Percentiles rank a stretch among this genome's conserved stretches.
Evolutionary conservation across 306 rosid genomes (phyloP).

Genomic region (Fragaria vesca): DNA sequence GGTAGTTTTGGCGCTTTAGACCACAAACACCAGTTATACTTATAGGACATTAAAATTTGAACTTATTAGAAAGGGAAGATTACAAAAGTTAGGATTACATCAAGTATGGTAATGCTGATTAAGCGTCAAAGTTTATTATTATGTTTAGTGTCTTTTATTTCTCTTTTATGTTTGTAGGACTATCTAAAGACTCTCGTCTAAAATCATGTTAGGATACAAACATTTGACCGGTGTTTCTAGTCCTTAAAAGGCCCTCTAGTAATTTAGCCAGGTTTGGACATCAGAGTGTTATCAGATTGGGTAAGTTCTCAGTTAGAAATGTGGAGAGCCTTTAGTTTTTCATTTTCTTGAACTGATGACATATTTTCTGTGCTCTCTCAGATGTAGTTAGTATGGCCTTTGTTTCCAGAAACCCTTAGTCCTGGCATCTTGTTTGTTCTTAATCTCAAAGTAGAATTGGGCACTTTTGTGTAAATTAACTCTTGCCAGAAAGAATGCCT

Average conservation of each 20-base stretch:
- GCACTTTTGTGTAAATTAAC: neutral
- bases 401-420: neutral
- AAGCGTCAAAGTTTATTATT: neutral
- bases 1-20: neutral
- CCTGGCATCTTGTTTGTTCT: neutral
- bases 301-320: neutral
- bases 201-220: neutral
- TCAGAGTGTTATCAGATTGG: neutral
- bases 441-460: neutral
- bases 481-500: constrained; percentile 4
- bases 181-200: neutral
- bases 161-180: neutral
- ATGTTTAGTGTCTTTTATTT: neutral
- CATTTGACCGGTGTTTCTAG: neutral
- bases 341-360: neutral
- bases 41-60: neutral
- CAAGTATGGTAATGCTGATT: neutral
- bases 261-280: neutral
- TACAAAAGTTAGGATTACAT: neutral
- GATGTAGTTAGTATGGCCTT: neutral
- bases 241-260: neutral
- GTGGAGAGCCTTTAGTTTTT: neutral
- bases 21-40: too few species aligned
- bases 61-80: neutral
- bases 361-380: neutral